Base-by-base conservation (phyloP, 2,329 filamentous ascomycete genomes). In the Spiromastix sp. region DNA sequence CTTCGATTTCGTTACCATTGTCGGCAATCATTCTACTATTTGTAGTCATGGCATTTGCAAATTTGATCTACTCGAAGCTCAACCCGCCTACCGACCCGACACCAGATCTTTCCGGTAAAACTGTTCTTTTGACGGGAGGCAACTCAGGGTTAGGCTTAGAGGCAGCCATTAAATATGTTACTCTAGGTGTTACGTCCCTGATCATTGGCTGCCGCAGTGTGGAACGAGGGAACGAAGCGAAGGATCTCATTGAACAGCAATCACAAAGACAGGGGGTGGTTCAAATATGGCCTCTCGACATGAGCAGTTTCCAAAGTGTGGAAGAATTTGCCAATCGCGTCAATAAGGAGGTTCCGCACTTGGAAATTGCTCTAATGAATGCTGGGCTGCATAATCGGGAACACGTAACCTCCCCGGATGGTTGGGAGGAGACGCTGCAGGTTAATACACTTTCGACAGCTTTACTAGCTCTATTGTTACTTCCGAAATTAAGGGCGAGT, bases 361-460 rank as follows among this genome's bases (percentile, higher is more conserved):
- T 72, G 4, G 64, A 72, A 39, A 55, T 65, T 12, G 65, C 56
- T 2, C 42, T 70, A 2, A 49, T 70, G 2, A 68, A 67, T 38
- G 64, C 64, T 0, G 65, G 64, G n/a, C 34, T 64, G 4, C 59
- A 59, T 41, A 56, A 59, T 30, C 49, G 56, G 10, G 47, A 54
- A 15, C 66, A 60, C 41, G 42, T 39, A 2, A 37, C 47, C 1
- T 60, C 59, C 0, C 32, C 51, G 2, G 63, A 67, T 20, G 69
- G 65, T 4, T 72, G 62, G 56, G 70, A 74, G 39, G 56, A 64
- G 35, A 68, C 62, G 2, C 42, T 79, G 8, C 72, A 78, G 48
- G 68, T 76, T 43, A 77, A 78, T 46, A 60, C 67, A 1, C 53
- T 79, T 2, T 72, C 71, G 2, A 78, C 71, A 1, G 60, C 65